Percentiles rank a stretch among this genome's conserved stretches.
Evolutionary conservation across 108 stramenopile species (phyloP).

Genomic region (Conticribra guillardii): DNA sequence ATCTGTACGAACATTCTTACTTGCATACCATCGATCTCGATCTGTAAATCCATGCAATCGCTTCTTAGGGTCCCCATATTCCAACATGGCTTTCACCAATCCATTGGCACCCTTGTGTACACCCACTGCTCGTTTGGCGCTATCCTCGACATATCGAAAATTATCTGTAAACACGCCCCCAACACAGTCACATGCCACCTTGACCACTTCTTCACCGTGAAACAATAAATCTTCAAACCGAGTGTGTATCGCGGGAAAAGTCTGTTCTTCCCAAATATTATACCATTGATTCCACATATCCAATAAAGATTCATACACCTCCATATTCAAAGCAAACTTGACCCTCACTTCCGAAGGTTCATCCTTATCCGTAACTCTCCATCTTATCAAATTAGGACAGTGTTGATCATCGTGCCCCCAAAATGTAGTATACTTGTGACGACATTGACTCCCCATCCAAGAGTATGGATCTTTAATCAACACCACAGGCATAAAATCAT

Average conservation of each 20-base stretch:
- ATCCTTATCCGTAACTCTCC: slow-evolving; percentile 27
- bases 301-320: slow-evolving; percentile 51
- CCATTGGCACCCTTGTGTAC: slow-evolving; percentile 69
- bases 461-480: slow-evolving; percentile 60
- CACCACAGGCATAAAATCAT: slow-evolving; percentile 55
- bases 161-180: slow-evolving; percentile 62
- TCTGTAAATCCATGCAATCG: slow-evolving; percentile 64
- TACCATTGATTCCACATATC: slow-evolving; percentile 86
- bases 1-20: slow-evolving; percentile 52
- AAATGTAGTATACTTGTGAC: slow-evolving; percentile 51
- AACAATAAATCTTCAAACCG: slow-evolving; percentile 91
- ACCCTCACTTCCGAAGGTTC: slow-evolving; percentile 37
- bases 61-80: slow-evolving; percentile 72
- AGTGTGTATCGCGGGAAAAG: slow-evolving; percentile 74
- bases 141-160: slow-evolving; percentile 71
- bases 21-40: slow-evolving; percentile 64
- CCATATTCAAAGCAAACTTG: slow-evolving; percentile 43
- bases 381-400: slow-evolving; percentile 56
- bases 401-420: slow-evolving; percentile 53
- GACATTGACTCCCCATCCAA: slow-evolving; percentile 59
- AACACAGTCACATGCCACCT: slow-evolving; percentile 75
- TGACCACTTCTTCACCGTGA: slow-evolving; percentile 67
- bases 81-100: slow-evolving; percentile 75
- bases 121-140: slow-evolving; percentile 56
- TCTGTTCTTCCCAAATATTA: slow-evolving; percentile 62